A percentile compares a stretch with the other conserved stretches of the same genome.
These are phyloP conservation scores for Cryptosporidium tyzzeri DNA, from an alignment of 169 alveolate species.

Conservation along the genomic window DNA sequence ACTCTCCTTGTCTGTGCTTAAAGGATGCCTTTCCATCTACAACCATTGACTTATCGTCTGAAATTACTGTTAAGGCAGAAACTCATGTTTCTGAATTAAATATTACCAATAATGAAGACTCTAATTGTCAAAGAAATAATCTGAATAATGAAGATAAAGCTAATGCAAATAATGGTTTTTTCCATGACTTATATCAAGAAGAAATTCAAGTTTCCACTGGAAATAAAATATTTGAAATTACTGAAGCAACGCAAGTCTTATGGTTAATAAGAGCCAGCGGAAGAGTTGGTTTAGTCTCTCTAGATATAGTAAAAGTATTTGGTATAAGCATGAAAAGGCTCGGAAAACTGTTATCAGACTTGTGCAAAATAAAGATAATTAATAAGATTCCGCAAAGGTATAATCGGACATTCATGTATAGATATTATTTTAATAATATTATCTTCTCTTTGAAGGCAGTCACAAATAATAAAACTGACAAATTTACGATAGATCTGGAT, in stretches of 20 bases:
- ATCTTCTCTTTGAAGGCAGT: background rate
- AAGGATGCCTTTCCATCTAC: constrained; percentile 67
- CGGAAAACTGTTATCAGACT: constrained; percentile 62
- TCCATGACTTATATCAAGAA: constrained; percentile 7
- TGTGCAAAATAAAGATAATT: constrained; percentile 7
- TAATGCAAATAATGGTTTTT: constrained; percentile 2
- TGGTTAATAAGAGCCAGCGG: constrained; percentile 65
- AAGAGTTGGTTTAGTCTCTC: constrained; percentile 39
- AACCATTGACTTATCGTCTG: constrained; percentile 5
- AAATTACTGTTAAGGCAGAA: constrained; percentile 29
- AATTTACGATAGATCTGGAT: background rate
- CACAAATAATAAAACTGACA: background rate
- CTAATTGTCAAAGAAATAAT: background rate
- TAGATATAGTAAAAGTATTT: constrained; percentile 36
- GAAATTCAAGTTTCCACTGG: constrained; percentile 10
- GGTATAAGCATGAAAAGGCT: constrained; percentile 68
- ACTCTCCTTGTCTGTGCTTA: constrained; percentile 65
- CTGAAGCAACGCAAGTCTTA: constrained; percentile 50
- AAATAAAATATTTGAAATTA: constrained; percentile 31
- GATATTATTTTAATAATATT: constrained; percentile 33
- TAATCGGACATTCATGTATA: constrained; percentile 73
- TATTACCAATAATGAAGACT: background rate
- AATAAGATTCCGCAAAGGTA: constrained; percentile 53
- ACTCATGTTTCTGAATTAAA: constrained; percentile 15
- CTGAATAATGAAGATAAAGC: background rate